Percentiles rank a stretch among this genome's conserved stretches.
These are phyloP conservation scores for Candida jianshihensis DNA, from an alignment of 805 yeast genomes.

Conservation along the genomic window DNA sequence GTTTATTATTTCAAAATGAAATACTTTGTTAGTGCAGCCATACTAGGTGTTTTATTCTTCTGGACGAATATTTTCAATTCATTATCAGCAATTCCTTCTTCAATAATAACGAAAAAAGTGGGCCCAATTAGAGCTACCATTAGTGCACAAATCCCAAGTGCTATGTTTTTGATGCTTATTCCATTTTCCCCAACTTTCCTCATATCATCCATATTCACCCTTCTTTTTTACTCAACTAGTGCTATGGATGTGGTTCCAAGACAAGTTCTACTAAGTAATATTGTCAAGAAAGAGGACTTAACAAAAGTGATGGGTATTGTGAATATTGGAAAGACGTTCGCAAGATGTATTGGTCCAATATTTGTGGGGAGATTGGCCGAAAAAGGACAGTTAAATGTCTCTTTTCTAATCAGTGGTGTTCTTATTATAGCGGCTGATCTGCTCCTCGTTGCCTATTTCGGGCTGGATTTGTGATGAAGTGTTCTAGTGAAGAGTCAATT, in stretches of 20 bases:
- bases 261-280: slow-evolving; percentile 66
- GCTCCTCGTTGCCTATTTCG: slow-evolving; percentile 20
- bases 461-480: slow-evolving; percentile 29
- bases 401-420: slow-evolving; percentile 46
- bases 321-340: slow-evolving; percentile 79
- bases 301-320: slow-evolving; percentile 80
- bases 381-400: slow-evolving; percentile 35
- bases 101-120: slow-evolving; percentile 50
- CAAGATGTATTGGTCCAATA: slow-evolving; percentile 75
- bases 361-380: slow-evolving; percentile 73
- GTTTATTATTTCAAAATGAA: slow-evolving; percentile 67
- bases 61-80: slow-evolving; percentile 56
- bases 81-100: slow-evolving; percentile 70
- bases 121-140: slow-evolving; percentile 81
- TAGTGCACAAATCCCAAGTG: slow-evolving; percentile 73
- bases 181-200: slow-evolving; percentile 37
- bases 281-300: slow-evolving; percentile 56
- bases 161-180: slow-evolving; percentile 47
- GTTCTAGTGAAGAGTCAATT: too few species aligned
- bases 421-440: slow-evolving; percentile 36
- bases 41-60: slow-evolving; percentile 64
- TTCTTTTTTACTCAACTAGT: slow-evolving; percentile 53
- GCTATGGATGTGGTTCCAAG: slow-evolving; percentile 93
- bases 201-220: slow-evolving; percentile 42
- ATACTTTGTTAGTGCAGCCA: slow-evolving; percentile 47